Percentiles rank a stretch among this genome's conserved stretches.
Evolutionary conservation across 805 yeast genomes (phyloP).

Genomic region (Starmerella kuoi): DNA sequence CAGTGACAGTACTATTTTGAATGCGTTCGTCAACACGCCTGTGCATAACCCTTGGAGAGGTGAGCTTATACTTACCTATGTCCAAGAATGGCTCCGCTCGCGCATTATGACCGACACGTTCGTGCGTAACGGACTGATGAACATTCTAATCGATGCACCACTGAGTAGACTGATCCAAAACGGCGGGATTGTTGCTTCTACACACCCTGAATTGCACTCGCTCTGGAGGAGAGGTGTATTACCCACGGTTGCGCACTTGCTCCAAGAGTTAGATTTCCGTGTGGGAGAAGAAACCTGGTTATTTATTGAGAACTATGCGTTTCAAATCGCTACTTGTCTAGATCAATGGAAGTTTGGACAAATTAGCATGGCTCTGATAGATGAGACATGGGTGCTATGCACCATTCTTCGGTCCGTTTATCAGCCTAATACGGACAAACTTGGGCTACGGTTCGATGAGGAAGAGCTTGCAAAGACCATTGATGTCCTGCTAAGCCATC

Average conservation of each 20-base stretch:
- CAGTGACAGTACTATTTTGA: conserved; percentile 48
- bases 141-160: conserved; percentile 61
- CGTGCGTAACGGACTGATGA: conserved; percentile 50
- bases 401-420: conserved; percentile 42
- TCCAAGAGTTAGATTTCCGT: conserved; percentile 51
- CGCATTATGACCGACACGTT: conserved; percentile 56
- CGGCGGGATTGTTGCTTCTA: conserved; percentile 46
- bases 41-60: conserved; percentile 56
- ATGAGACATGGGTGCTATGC: conserved; percentile 57
- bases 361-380: conserved; percentile 38
- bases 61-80: conserved; percentile 53
- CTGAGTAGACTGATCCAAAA: conserved; percentile 53
- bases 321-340: conserved; percentile 53
- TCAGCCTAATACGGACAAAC: conserved; percentile 19
- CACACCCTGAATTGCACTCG: conserved; percentile 47
- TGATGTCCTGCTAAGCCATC: conserved; percentile 70
- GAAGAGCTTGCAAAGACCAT: conserved; percentile 49
- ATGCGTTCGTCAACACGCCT: conserved; percentile 41
- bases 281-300: conserved; percentile 53
- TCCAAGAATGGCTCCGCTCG: conserved; percentile 50
- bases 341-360: conserved; percentile 53
- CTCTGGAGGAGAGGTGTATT: conserved; percentile 82
- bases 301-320: conserved; percentile 49
- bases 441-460: conserved; percentile 29
- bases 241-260: conserved; percentile 48